Conservation (phyloP, 352 stramenopile species). For the Globisporangium cederbergense region DNA sequence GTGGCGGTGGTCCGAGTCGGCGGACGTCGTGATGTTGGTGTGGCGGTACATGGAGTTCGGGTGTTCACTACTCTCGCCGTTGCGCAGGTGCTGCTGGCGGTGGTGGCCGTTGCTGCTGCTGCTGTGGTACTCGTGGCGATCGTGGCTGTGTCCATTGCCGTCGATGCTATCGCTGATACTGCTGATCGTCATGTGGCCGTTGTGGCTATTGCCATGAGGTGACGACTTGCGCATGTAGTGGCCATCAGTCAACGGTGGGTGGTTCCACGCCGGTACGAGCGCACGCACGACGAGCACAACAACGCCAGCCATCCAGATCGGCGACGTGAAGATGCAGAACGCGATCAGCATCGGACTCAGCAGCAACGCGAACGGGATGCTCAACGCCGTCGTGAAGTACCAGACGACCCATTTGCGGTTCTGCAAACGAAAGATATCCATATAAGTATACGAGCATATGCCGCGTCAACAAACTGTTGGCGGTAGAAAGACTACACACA, state of each 20-base stretch:
- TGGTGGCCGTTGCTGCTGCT: constrained; percentile 7
- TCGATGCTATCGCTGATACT: neutral
- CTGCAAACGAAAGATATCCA: constrained; percentile 20
- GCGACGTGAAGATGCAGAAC: constrained; percentile 70
- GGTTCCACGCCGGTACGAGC: constrained; percentile 32
- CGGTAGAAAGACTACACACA: neutral
- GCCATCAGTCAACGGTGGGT: constrained; percentile 30
- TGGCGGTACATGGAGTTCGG: constrained; percentile 50
- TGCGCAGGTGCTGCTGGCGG: constrained; percentile 22
- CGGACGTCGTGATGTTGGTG: constrained; percentile 14
- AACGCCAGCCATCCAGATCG: constrained; percentile 66
- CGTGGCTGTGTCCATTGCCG: neutral
- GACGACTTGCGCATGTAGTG: constrained; percentile 34
- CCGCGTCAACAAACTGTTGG: neutral
- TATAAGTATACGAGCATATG: neutral
- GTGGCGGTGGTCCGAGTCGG: neutral
- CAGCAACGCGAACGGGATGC: constrained; percentile 68
- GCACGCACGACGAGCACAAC: constrained; percentile 52
- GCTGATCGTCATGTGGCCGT: neutral
- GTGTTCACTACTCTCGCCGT: constrained; percentile 38
- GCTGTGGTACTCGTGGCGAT: neutral
- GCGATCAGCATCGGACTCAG: constrained; percentile 77
- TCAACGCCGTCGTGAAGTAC: constrained; percentile 65
- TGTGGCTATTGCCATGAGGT: constrained; percentile 15
- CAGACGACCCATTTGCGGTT: constrained; percentile 55